Percentiles rank a stretch among this genome's conserved stretches.
Evolutionary conservation across 306 rosid genomes (phyloP).

Genomic region (Corylus avellana): DNA sequence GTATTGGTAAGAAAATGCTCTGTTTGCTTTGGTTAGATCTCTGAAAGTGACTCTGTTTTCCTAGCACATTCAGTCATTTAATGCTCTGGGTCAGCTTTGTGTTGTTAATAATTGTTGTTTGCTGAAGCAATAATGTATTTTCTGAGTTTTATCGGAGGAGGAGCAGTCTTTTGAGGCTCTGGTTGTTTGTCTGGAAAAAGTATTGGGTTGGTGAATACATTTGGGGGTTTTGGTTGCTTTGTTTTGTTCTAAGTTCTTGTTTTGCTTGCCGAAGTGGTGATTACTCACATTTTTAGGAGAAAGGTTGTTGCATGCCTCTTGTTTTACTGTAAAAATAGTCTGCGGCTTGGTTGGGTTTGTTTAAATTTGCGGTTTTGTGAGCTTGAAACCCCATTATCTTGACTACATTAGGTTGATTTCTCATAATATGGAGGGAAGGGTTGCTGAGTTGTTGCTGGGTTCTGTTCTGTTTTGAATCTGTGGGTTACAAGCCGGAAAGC

Average conservation of each 20-base stretch:
- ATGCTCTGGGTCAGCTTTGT: constrained; percentile 29
- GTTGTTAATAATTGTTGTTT: constrained; percentile 23
- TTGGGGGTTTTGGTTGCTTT: constrained; percentile 4
- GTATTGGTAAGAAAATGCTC: constrained; percentile 42
- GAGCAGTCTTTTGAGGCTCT: constrained; percentile 27
- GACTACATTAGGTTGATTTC: constrained; percentile 11
- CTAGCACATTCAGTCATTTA: constrained; percentile 29
- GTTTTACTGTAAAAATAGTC: constrained; percentile 19
- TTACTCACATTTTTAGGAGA: constrained; percentile 25
- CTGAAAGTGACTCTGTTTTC: constrained; percentile 34
- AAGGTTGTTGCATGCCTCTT: constrained; percentile 10
- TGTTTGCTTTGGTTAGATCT: constrained; percentile 50
- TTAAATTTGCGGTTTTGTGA: constrained; percentile 17
- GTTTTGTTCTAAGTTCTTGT: constrained; percentile 22
- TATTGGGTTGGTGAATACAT: constrained; percentile 20
- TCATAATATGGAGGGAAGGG: constrained; percentile 20
- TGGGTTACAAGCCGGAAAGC: constrained; percentile 23
- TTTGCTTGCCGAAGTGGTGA: constrained; percentile 32
- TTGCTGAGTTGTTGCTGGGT: constrained; percentile 11
- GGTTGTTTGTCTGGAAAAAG: constrained; percentile 24
- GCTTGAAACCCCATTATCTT: constrained; percentile 13
- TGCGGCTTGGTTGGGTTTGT: constrained; percentile 20
- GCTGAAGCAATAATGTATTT: constrained; percentile 35
- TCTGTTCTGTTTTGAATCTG: constrained; percentile 18
- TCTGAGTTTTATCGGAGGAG: constrained; percentile 17